Conservation (phyloP, 1,284 basidiomycete genomes). For the Microbotryum intermedium region DNA sequence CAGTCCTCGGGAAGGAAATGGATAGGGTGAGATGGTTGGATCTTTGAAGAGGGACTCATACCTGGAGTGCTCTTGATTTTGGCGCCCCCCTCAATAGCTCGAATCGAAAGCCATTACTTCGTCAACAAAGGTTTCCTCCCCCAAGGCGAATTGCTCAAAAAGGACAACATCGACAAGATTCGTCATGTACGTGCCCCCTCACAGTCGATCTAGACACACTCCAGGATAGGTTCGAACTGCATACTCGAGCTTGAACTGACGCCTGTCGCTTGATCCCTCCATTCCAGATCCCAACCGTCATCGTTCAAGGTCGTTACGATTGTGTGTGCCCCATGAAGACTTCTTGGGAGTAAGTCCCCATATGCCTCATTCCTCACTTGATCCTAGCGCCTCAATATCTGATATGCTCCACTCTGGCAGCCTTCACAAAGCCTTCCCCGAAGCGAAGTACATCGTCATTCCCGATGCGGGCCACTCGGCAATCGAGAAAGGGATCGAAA, state of each 20-base stretch:
- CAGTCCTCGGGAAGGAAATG: constrained; percentile 1
- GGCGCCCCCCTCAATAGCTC: constrained; percentile 53
- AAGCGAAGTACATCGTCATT: constrained; percentile 52
- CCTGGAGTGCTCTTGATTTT: not conserved
- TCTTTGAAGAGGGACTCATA: too few relatives aligned
- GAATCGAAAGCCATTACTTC: constrained; percentile 88
- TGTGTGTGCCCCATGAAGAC: constrained; percentile 45
- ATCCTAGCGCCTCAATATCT: constrained; percentile 29
- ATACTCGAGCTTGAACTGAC: not conserved
- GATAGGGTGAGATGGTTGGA: too few relatives aligned
- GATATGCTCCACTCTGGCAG: constrained; percentile 32
- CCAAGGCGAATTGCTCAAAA: constrained; percentile 72
- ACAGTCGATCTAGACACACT: too few relatives aligned
- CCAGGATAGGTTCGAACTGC: too few relatives aligned
- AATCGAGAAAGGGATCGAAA: constrained; percentile 63
- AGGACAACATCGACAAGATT: constrained; percentile 81
- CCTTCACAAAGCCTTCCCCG: constrained; percentile 75
- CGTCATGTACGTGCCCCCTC: constrained; percentile 32
- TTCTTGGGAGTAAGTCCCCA: constrained; percentile 34
- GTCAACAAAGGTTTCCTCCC: constrained; percentile 66
- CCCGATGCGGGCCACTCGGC: constrained; percentile 88
- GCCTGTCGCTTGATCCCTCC: constrained; percentile 42
- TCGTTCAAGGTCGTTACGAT: constrained; percentile 66
- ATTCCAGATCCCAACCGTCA: constrained; percentile 70
- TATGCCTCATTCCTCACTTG: constrained; percentile 12